phyloP scores from a whole-genome alignment of 257 asterid genomes.

The Solanum tarijense region DNA sequence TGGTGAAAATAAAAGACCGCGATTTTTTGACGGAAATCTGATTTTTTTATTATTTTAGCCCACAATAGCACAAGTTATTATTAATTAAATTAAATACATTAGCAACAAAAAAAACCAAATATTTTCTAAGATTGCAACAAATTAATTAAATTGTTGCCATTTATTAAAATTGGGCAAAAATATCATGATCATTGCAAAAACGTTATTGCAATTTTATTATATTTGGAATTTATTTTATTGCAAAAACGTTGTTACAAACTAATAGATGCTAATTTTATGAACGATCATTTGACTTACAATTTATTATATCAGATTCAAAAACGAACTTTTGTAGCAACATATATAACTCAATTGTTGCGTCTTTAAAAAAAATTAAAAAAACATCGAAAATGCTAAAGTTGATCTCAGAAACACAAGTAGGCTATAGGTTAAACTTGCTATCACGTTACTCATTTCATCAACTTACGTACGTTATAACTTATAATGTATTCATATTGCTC shows the following conservation, averaged over 20 bases:
- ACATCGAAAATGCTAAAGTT: neutral
- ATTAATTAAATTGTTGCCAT: neutral
- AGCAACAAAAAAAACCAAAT: neutral
- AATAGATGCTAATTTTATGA: neutral
- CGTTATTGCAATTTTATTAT: neutral
- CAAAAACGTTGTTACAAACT: neutral
- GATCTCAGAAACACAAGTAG: neutral
- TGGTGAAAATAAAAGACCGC: neutral
- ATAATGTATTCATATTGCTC: neutral
- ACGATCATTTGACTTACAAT: neutral
- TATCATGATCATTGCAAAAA: neutral
- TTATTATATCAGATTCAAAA: neutral
- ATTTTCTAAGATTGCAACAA: neutral
- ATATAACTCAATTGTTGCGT: neutral
- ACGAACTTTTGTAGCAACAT: neutral
- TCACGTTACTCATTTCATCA: neutral
- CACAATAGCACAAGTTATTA: neutral
- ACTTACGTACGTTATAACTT: neutral
- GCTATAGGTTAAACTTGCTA: neutral
- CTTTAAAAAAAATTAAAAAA: neutral
- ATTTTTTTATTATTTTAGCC: neutral
- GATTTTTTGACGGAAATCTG: neutral
- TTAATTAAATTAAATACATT: neutral
- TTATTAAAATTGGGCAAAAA: neutral
- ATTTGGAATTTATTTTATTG: neutral